phyloP scores from a whole-genome alignment of 163 green algal species.

The Scenedesmus sp. region DNA sequence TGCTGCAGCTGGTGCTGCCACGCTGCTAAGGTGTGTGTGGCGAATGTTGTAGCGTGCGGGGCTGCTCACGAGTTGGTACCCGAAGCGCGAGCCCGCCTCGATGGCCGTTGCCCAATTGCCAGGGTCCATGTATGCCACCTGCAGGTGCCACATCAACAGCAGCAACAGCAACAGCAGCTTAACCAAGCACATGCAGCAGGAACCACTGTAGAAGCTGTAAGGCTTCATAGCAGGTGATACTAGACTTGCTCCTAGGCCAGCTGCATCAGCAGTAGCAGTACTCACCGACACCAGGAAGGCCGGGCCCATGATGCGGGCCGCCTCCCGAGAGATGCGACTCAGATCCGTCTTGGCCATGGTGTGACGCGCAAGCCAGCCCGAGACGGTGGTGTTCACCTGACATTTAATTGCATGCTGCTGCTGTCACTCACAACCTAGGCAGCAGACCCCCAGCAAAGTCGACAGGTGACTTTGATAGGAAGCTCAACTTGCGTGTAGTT shows the following conservation, averaged over 20 bases:
- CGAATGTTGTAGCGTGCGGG: no score
- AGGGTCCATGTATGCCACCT: slow-evolving; percentile 83
- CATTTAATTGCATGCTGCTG: background rate
- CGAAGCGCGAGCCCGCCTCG: slow-evolving; percentile 72
- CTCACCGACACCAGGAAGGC: slow-evolving; percentile 73
- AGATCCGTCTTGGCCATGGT: background rate
- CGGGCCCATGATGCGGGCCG: slow-evolving; percentile 65
- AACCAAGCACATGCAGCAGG: background rate
- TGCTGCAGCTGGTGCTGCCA: background rate
- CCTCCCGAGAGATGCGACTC: background rate
- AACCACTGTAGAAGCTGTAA: background rate
- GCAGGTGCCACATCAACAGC: background rate
- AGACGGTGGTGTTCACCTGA: slow-evolving; percentile 4
- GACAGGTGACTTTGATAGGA: no score
- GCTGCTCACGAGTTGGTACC: slow-evolving; percentile 65
- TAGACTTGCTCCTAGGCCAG: background rate
- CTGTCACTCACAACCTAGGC: background rate
- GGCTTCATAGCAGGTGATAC: no score
- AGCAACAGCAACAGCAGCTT: background rate
- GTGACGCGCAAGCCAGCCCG: background rate
- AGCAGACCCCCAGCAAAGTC: background rate
- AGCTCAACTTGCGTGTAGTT: background rate
- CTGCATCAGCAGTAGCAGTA: background rate
- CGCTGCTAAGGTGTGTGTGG: background rate
- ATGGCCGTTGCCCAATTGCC: slow-evolving; percentile 86